phyloP scores from a whole-genome alignment of 768 basidiomycete species.

The Trichaptum fuscoviolaceum region DNA sequence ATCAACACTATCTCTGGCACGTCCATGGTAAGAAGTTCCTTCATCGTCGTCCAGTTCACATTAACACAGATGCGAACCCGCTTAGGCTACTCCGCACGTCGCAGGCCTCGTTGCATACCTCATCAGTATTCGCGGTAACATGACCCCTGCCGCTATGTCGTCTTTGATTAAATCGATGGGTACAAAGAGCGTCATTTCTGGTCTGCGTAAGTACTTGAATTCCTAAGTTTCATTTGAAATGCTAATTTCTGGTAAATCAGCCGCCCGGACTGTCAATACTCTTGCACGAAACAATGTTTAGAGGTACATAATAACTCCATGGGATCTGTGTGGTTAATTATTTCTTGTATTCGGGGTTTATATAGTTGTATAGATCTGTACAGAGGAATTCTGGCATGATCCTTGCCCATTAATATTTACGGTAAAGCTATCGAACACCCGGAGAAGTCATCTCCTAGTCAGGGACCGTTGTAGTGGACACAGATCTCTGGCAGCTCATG shows the following conservation, averaged over 20 bases:
- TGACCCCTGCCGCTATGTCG: slow-evolving; percentile 26
- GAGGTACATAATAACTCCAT: too few relatives aligned
- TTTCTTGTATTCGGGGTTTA: too few relatives aligned
- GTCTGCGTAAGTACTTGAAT: not conserved
- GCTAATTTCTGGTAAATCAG: not conserved
- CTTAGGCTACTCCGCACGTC: slow-evolving; percentile 34
- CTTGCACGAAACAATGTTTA: not conserved
- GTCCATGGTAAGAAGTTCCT: slow-evolving; percentile 13
- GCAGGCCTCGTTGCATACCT: slow-evolving; percentile 36
- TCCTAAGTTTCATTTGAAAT: not conserved
- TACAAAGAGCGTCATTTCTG: slow-evolving; percentile 19
- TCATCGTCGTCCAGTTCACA: too few relatives aligned
- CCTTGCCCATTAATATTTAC: too few relatives aligned
- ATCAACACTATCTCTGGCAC: slow-evolving; percentile 15
- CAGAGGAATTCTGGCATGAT: too few relatives aligned
- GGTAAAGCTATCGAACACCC: too few relatives aligned
- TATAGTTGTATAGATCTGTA: too few relatives aligned
- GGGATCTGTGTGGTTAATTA: not conserved
- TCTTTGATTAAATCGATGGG: slow-evolving; percentile 22
- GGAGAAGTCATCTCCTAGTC: too few relatives aligned
- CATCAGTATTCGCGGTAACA: slow-evolving; percentile 27
- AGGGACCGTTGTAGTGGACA: too few relatives aligned
- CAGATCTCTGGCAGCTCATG: too few relatives aligned
- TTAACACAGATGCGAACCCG: too few relatives aligned
- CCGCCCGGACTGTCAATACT: not conserved